Conservation (phyloP, 176 grass and related monocot species). For the Rhynchospora tenuis region DNA sequence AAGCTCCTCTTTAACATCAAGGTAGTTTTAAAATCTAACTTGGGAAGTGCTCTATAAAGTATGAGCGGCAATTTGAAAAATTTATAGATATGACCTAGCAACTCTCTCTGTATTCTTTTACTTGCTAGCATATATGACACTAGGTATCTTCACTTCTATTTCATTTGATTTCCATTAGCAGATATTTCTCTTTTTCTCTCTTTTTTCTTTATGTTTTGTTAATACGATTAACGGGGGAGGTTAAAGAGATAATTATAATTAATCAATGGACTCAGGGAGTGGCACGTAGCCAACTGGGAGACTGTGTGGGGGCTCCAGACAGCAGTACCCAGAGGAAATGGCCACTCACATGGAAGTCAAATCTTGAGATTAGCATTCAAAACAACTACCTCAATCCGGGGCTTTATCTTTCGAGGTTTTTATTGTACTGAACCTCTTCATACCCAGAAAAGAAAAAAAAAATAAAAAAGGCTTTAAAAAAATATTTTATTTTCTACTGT, state of each 20-base stretch:
- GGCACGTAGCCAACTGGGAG: constrained; percentile 14
- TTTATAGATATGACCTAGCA: neutral
- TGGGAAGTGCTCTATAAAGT: neutral
- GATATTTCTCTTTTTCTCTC: neutral
- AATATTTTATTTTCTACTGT: too few relatives aligned
- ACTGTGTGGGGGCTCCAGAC: constrained; percentile 10
- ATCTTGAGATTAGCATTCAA: constrained; percentile 15
- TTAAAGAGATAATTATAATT: neutral
- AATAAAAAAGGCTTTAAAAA: neutral
- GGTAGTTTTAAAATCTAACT: neutral
- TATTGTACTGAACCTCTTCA: neutral
- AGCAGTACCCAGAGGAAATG: constrained; percentile 13
- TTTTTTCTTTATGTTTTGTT: neutral
- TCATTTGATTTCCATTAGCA: neutral
- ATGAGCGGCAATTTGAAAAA: neutral
- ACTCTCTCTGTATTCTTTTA: neutral
- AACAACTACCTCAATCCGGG: neutral
- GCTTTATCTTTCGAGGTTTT: neutral
- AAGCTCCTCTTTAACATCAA: too few relatives aligned
- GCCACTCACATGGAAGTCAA: constrained; percentile 6
- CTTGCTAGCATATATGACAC: too few relatives aligned
- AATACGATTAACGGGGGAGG: neutral
- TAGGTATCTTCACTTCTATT: neutral
- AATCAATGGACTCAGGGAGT: neutral
- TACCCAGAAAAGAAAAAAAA: neutral